Percentiles rank a stretch among this genome's conserved stretches.
Evolutionary conservation across 768 basidiomycete genomes (phyloP).

Genomic region (Tremella yokohamensis): DNA sequence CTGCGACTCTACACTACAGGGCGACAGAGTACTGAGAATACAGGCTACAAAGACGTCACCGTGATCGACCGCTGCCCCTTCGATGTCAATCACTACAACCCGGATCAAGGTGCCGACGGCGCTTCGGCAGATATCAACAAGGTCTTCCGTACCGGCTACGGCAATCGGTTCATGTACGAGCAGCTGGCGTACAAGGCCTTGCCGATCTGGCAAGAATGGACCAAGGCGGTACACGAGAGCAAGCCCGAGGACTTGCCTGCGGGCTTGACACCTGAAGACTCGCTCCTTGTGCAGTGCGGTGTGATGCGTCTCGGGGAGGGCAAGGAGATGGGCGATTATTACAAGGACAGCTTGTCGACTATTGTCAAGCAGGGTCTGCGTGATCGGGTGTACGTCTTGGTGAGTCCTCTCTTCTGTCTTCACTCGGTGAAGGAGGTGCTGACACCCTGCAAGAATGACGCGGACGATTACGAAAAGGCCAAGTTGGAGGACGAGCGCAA

Average conservation of each 20-base stretch:
- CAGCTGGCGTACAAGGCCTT: slow-evolving; percentile 10
- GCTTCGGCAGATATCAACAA: slow-evolving; percentile 22
- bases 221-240: slow-evolving; percentile 7
- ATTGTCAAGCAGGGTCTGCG: slow-evolving; percentile 7
- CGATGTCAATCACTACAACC: slow-evolving; percentile 12
- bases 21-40: neutral
- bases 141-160: slow-evolving; percentile 15
- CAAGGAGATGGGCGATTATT: slow-evolving; percentile 11
- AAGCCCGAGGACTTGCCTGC: neutral
- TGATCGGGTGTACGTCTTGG: slow-evolving; percentile 7
- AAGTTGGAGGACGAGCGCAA: slow-evolving; percentile 5
- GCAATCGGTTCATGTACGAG: slow-evolving; percentile 8
- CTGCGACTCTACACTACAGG: too few relatives aligned
- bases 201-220: slow-evolving; percentile 18
- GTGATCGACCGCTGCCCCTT: slow-evolving; percentile 13
- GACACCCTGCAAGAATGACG: too few relatives aligned
- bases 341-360: slow-evolving; percentile 3
- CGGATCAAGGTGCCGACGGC: slow-evolving; percentile 18
- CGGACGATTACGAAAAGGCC: neutral
- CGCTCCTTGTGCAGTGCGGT: slow-evolving; percentile 11
- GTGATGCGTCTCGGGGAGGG: slow-evolving; percentile 14
- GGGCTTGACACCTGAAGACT: slow-evolving; percentile 4
- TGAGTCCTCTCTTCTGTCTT: neutral
- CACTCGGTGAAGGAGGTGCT: neutral
- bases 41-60: slow-evolving; percentile 21